Base-by-base conservation (phyloP, 1,139 yeast genomes). In the Yamadazyma trypodendri region DNA sequence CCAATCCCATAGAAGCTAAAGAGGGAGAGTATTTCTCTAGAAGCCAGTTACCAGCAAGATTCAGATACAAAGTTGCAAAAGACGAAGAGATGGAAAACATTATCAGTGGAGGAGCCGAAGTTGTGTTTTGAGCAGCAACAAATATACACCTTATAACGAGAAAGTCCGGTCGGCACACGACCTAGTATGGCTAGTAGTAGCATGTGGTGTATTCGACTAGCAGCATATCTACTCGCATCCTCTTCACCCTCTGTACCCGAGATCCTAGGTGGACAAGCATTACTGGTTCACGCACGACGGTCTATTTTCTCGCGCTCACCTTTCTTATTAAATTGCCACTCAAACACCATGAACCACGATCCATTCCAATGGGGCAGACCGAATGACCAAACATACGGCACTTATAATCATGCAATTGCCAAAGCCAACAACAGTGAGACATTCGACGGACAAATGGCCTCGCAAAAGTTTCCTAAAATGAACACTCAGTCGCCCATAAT, bases 351-450 rank as follows among this genome's bases (percentile, higher is more conserved):
- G 98, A 86, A 92, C 57, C 97, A 92, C 88, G 87, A 85, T 72
- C 97, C 96, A 50, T 82, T 73, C 52, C 74, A 76, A 52, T 92
- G 98, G 98, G 98, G 97, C 15, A 85, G 97, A 65, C 97, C 97
- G 43, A 73, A 83, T 37, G 81, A 84, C 58, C 79, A 76, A 35
- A 73, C 81, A 3, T 92, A 92, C 55, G 98, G 98, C 12, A 61
- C 69, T 11, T 92, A 89, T 65, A 85, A 84, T 61, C 67, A 71
- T 35, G 64, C 74, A 34, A 87, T 89, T 57, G 89, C 95, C 46
- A 67, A 80, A 47, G 73, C 74, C 77, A 44, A 42, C 14, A 58
- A 58, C 32, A 46, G 40, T 22, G 40, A 37, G 13, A 32, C 39
- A 13, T 35, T 37, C 27, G 25, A 31, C 3, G 17, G 14, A 42